Base-by-base conservation (phyloP, 345 rosid genomes). In the Arabis alpina region DNA sequence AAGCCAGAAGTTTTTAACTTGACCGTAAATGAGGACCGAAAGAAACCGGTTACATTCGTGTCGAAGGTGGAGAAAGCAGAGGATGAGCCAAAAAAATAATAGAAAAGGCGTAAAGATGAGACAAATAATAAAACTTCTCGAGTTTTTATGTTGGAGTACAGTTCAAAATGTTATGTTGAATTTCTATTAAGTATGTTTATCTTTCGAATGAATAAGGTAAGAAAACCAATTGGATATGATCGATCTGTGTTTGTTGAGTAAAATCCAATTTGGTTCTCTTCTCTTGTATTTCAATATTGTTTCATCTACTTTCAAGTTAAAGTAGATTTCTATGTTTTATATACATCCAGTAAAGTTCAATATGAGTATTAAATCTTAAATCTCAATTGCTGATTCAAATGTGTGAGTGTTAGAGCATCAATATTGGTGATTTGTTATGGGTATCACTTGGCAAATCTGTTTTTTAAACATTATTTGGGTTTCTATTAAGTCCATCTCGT, bases 1-100 rank as follows among this genome's bases (percentile, higher is more conserved):
- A 90, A 84, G 73, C 93, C 97, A 4, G 98, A 93, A 61, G 82
- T 93, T 61, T 83, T 93, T 24, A 87, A 84, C 75, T 86, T 93
- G 77, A 82, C 79, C 0, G 96, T 88, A 54, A 86, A 70, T 68
- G 95, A 90, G 77, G 76, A 84, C 59, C 93, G 87, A 4, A 69
- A 79, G 59, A 80, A 58, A 41, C 73, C 96, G 4, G 98, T 88
- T 69, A 79, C 80, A 14, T 93, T 85, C 45, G 48, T 87, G 40
- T 81, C 96, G 2, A 75, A 73, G 27, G 40, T 79, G 14, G 70
- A 41, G 11, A 63, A 63, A 5, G 34, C 24, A 2, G 84, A 84
- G 62, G 76, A 68, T 7, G 36, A 52, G 3, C 14, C 55, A 9
- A 15, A 48, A 5, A 57, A 64, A 19, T 45, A 55, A 49, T 32